A percentile compares a stretch with the other conserved stretches of the same genome.
Conservation (phyloP, 768 basidiomycete species). For the Tulasnella sp. region DNA sequence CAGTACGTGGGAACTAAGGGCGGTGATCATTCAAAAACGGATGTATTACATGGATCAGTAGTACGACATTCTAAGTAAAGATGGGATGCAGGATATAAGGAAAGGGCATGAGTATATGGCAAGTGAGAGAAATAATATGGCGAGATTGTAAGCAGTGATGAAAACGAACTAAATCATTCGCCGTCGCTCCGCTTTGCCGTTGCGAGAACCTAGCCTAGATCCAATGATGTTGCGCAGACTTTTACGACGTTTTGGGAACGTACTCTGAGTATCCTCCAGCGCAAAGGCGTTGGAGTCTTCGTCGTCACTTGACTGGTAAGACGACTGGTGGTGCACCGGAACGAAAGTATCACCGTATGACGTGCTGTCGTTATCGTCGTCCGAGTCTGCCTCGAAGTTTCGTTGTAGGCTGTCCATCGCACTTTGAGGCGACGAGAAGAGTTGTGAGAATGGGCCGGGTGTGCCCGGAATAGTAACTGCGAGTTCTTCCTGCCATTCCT, state of each 20-base stretch:
- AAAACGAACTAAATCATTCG: background rate
- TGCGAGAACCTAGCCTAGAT: background rate
- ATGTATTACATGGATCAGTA: too few species aligned
- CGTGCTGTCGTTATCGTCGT: constrained; percentile 6
- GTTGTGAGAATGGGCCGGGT: constrained; percentile 7
- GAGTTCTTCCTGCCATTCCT: constrained; percentile 2
- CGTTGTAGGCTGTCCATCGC: constrained; percentile 5
- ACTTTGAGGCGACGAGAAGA: constrained; percentile 9
- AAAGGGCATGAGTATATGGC: too few species aligned
- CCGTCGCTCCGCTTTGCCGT: constrained; percentile 1
- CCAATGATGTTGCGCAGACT: constrained; percentile 4
- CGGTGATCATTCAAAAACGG: too few species aligned
- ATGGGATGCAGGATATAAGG: too few species aligned
- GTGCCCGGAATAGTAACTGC: background rate
- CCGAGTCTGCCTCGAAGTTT: constrained; percentile 14
- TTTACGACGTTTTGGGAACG: background rate
- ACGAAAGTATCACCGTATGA: background rate
- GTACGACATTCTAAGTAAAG: too few species aligned
- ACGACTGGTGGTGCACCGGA: background rate
- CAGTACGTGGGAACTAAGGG: too few species aligned
- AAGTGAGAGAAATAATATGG: too few species aligned
- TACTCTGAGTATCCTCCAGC: background rate
- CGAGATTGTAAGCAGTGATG: too few species aligned
- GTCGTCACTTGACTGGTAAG: constrained; percentile 11
- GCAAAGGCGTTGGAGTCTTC: constrained; percentile 9